Evolutionary conservation across 805 yeast genomes (phyloP).

Genomic region (Dipodascopsis tothii): DNA sequence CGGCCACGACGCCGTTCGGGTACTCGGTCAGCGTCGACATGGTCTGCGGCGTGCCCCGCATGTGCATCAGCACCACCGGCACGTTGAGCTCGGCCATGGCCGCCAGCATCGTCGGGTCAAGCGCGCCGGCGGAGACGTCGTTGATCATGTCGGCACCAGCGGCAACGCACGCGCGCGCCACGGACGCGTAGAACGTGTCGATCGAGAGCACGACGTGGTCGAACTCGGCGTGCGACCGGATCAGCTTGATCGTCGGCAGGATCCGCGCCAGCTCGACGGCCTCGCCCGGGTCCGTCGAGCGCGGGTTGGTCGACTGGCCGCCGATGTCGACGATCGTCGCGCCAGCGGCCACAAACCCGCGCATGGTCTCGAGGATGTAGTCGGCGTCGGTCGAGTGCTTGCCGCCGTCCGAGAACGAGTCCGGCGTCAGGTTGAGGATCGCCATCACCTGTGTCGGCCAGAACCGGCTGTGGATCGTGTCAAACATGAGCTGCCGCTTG

Average conservation of each 20-base stretch:
- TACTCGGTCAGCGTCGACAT: constrained; percentile 61
- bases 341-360: constrained; percentile 46
- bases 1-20: constrained; percentile 40
- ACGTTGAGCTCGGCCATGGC: constrained; percentile 60
- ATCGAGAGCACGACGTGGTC: constrained; percentile 54
- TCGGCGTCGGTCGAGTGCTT: constrained; percentile 30
- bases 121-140: constrained; percentile 76
- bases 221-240: constrained; percentile 39
- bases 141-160: constrained; percentile 89
- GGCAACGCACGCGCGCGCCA: constrained; percentile 59
- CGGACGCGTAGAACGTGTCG: constrained; percentile 77
- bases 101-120: constrained; percentile 58
- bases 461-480: constrained; percentile 36
- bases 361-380: constrained; percentile 41
- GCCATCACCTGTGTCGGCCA: constrained; percentile 73
- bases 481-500: constrained; percentile 36
- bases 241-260: constrained; percentile 56
- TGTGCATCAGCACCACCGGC: constrained; percentile 76
- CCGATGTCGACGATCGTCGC: constrained; percentile 85
- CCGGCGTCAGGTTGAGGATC: constrained; percentile 83
- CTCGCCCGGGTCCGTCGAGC: constrained; percentile 51
- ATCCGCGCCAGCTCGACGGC: constrained; percentile 68
- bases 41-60: constrained; percentile 70
- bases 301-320: constrained; percentile 91
- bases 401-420: constrained; percentile 92